A percentile compares a stretch with the other conserved stretches of the same genome.
Evolutionary conservation across 2,329 filamentous ascomycete species (phyloP).

Genomic region (Trichoderma atroviride): DNA sequence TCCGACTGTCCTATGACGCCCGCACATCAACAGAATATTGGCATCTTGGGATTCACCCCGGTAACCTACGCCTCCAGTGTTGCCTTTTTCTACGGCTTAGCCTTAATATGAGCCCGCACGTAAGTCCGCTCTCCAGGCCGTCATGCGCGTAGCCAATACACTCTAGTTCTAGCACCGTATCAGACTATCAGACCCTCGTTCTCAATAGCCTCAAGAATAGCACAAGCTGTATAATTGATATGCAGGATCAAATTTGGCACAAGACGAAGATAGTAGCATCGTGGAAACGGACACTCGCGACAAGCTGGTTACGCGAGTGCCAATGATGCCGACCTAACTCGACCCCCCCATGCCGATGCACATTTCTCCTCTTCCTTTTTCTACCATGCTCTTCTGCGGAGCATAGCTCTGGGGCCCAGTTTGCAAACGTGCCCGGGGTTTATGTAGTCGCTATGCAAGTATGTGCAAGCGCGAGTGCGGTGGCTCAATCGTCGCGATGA

Average conservation of each 20-base stretch:
- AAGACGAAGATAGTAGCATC: not conserved
- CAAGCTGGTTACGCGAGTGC: not conserved
- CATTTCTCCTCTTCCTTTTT: not conserved
- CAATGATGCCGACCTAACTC: not conserved
- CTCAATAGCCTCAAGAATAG: not conserved
- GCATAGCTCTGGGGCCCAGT: not conserved
- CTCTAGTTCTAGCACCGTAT: not conserved
- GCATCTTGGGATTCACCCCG: too few species aligned
- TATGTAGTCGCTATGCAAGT: not conserved
- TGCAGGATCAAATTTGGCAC: not conserved
- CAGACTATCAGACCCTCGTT: not conserved
- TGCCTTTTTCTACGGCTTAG: too few species aligned
- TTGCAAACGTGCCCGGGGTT: not conserved
- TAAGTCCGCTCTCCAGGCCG: too few species aligned
- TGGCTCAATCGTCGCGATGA: not conserved
- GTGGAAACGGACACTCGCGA: not conserved
- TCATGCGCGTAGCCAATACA: not conserved
- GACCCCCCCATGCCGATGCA: not conserved
- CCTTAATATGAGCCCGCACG: too few species aligned
- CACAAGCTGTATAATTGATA: not conserved
- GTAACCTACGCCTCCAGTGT: too few species aligned
- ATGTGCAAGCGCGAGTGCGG: not conserved
- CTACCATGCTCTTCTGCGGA: not conserved
- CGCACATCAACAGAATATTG: not conserved
- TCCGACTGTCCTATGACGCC: not conserved